Percentiles rank a stretch among this genome's conserved stretches.
phyloP scores from a whole-genome alignment of 192 early-diverging fungal genomes.

The Jimgerdemannia flammicorona region DNA sequence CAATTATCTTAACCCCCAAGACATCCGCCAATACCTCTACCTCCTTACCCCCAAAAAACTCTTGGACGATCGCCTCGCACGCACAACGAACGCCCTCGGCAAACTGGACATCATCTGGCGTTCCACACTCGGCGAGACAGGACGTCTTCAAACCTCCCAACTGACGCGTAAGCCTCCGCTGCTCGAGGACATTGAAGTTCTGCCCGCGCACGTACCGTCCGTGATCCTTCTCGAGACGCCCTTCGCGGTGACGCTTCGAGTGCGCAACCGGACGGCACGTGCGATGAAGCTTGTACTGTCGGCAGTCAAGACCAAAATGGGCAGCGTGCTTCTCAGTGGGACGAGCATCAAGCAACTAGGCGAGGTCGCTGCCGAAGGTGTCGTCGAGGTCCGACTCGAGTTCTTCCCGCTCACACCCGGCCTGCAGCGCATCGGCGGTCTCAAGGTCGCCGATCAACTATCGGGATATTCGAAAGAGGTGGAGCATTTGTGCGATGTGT shows the following conservation, averaged over 20 bases:
- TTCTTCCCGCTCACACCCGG: slow-evolving; percentile 84
- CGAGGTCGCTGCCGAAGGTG: slow-evolving; percentile 50
- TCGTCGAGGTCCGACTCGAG: slow-evolving; percentile 62
- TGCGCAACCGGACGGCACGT: slow-evolving; percentile 51
- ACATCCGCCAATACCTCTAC: slow-evolving; percentile 91
- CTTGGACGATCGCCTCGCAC: slow-evolving; percentile 49
- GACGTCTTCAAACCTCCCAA: slow-evolving; percentile 91
- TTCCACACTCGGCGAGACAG: slow-evolving; percentile 83
- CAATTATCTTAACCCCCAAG: slow-evolving; percentile 65
- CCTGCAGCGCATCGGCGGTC: slow-evolving; percentile 79
- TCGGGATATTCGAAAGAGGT: slow-evolving; percentile 76
- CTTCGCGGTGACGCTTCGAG: slow-evolving; percentile 58
- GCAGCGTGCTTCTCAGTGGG: slow-evolving; percentile 64
- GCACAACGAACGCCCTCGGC: slow-evolving; percentile 79
- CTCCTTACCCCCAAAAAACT: slow-evolving; percentile 65
- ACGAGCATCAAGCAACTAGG: slow-evolving; percentile 58
- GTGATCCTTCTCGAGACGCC: slow-evolving; percentile 54
- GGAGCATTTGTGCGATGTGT: slow-evolving; percentile 72
- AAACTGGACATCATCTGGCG: slow-evolving; percentile 97
- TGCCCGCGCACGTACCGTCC: slow-evolving; percentile 41
- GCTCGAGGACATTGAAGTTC: slow-evolving; percentile 67
- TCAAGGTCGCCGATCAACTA: slow-evolving; percentile 65
- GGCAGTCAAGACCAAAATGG: slow-evolving; percentile 77
- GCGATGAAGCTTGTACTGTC: slow-evolving; percentile 54
- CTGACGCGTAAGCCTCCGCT: slow-evolving; percentile 77